Evolutionary conservation across 495 filamentous ascomycete genomes (phyloP).

Genomic region (Penicillium crystallinum): DNA sequence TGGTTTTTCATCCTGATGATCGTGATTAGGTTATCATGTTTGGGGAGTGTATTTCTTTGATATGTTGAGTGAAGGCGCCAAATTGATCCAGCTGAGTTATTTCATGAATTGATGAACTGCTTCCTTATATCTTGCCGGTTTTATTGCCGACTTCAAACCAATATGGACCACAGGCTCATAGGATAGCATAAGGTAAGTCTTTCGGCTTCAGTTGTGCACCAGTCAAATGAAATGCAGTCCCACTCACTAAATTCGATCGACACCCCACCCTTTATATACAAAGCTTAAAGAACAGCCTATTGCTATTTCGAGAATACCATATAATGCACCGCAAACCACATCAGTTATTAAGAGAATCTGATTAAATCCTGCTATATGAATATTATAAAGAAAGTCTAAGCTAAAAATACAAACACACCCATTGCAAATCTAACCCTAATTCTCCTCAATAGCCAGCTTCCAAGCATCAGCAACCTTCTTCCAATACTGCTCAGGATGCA

Average conservation of each 20-base stretch:
- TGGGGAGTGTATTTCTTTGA: background rate
- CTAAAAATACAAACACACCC: background rate
- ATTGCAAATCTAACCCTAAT: background rate
- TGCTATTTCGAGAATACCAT: no score
- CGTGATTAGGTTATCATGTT: slow-evolving; percentile 28
- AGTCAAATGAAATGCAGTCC: no score
- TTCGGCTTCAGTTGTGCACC: no score
- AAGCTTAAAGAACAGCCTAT: no score
- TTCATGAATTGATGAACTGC: background rate
- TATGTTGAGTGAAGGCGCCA: background rate
- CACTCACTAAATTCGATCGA: no score
- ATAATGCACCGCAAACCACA: no score
- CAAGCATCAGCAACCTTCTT: slow-evolving; percentile 38
- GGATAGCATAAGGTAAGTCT: no score
- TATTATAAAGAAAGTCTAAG: slow-evolving; percentile 2
- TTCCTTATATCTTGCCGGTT: background rate
- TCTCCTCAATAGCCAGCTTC: slow-evolving; percentile 19
- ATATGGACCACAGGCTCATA: no score
- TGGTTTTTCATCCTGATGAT: slow-evolving; percentile 53
- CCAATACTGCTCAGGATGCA: slow-evolving; percentile 52
- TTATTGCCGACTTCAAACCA: no score
- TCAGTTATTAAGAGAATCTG: no score
- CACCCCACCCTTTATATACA: no score
- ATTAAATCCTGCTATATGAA: background rate
- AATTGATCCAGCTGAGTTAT: background rate